Conservation (phyloP, 352 stramenopile genomes). For the Pythium apleroticum region DNA sequence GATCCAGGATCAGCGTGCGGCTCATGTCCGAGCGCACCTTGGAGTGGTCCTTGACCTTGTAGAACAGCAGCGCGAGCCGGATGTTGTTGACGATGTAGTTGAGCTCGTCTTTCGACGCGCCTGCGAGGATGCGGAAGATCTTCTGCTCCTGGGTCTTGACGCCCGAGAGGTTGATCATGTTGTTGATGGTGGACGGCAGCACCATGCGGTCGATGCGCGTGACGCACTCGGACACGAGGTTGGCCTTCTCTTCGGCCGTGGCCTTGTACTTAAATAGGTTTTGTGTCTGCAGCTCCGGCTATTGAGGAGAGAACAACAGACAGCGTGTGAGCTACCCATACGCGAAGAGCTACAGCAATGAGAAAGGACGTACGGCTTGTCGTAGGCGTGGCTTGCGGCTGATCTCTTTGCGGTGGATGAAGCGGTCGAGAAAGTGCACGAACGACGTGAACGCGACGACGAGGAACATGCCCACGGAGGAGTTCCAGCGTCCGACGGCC, state of each 20-base stretch:
- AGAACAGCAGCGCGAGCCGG: constrained; percentile 95
- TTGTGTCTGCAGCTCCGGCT: constrained; percentile 27
- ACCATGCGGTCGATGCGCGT: constrained; percentile 78
- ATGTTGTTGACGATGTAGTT: constrained; percentile 97
- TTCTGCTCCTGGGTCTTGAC: constrained; percentile 90
- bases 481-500: constrained; percentile 70
- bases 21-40: constrained; percentile 73
- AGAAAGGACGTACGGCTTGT: constrained; percentile 37
- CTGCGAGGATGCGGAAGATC: constrained; percentile 95
- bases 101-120: constrained; percentile 94
- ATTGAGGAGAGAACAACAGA: not conserved
- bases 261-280: constrained; percentile 85
- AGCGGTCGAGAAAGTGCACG: constrained; percentile 82
- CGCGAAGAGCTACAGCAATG: not conserved
- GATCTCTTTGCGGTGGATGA: constrained; percentile 75
- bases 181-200: constrained; percentile 87
- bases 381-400: constrained; percentile 52
- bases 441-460: constrained; percentile 78
- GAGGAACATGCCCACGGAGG: constrained; percentile 68
- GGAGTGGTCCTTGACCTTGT: constrained; percentile 96
- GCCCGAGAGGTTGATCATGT: constrained; percentile 81
- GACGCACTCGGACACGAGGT: constrained; percentile 73
- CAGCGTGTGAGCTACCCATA: not conserved
- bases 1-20: constrained; percentile 93
- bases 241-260: constrained; percentile 77